These are phyloP conservation scores for Otatea glauca DNA, from an alignment of 176 grass and related monocot genomes.

Conservation along the genomic window DNA sequence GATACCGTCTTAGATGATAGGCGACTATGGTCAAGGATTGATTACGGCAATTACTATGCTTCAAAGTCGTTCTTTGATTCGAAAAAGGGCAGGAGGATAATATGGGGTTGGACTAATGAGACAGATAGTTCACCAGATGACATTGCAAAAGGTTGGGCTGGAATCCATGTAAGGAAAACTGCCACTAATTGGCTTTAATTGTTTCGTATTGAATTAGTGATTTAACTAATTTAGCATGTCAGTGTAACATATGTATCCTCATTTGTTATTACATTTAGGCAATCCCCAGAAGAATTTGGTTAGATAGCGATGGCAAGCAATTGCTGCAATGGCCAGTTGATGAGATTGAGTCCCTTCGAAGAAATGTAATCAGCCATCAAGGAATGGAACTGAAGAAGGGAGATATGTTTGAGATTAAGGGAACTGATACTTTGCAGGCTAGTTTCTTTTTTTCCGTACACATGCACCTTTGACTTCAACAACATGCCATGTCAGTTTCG, in stretches of 20 bases:
- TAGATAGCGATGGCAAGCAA: neutral
- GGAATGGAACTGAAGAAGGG: neutral
- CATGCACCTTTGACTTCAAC: neutral
- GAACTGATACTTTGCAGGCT: conserved; percentile 53
- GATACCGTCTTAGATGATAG: conserved; percentile 59
- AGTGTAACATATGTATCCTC: neutral
- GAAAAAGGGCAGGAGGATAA: conserved; percentile 60
- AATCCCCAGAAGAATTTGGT: conserved; percentile 45
- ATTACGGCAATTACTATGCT: conserved; percentile 89
- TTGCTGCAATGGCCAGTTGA: neutral
- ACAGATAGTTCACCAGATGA: conserved; percentile 62
- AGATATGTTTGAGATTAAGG: neutral
- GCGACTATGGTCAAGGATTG: conserved; percentile 65
- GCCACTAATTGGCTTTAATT: neutral
- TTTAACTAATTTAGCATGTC: neutral
- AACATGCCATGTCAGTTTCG: neutral
- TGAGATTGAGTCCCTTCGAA: neutral
- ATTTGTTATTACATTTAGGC: conserved; percentile 45
- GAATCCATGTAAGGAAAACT: conserved; percentile 67
- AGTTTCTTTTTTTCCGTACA: conserved; percentile 3
- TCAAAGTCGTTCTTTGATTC: conserved; percentile 87
- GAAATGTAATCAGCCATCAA: neutral
- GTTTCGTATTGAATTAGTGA: neutral
- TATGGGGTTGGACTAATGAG: conserved; percentile 86
- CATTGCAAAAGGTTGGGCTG: conserved; percentile 80